These are phyloP conservation scores for Neltuma alba DNA, from an alignment of 306 rosid species.

Conservation along the genomic window DNA sequence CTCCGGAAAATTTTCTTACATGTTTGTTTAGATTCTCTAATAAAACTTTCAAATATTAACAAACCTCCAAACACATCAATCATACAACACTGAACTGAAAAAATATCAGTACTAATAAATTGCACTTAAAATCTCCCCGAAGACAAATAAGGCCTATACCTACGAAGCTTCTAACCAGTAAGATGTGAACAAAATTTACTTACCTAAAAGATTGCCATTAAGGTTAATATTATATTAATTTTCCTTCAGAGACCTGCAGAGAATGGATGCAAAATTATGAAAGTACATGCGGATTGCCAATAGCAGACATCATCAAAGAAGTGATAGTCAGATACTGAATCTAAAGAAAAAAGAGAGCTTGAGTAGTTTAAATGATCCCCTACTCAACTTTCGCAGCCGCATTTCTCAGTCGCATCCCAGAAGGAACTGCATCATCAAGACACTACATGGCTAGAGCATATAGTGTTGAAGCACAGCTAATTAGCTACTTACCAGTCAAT, in stretches of 20 bases:
- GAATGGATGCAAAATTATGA: conserved; percentile 46
- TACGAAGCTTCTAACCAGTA: conserved; percentile 11
- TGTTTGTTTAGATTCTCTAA: background rate
- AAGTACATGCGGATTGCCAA: conserved; percentile 28
- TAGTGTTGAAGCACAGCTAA: background rate
- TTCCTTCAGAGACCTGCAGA: conserved; percentile 52
- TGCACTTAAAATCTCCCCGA: background rate
- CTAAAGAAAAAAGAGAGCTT: conserved; percentile 8
- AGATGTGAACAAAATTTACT: conserved; percentile 31
- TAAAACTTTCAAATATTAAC: background rate
- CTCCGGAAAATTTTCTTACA: background rate
- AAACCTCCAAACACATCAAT: background rate
- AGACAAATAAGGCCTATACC: conserved; percentile 3
- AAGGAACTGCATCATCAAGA: conserved; percentile 16
- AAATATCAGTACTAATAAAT: background rate
- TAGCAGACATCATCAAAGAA: conserved; percentile 38
- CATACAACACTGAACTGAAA: background rate
- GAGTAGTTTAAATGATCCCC: conserved; percentile 10
- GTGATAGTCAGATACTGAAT: conserved; percentile 35
- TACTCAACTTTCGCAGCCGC: background rate
- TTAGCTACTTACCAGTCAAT: conserved; percentile 14
- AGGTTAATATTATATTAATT: conserved; percentile 35
- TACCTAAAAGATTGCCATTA: conserved; percentile 38
- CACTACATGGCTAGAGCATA: background rate
- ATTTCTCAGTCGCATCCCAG: background rate